Evolutionary conservation across 164 flowering plant genomes (phyloP).

Genomic region (Aristolochia californica): DNA sequence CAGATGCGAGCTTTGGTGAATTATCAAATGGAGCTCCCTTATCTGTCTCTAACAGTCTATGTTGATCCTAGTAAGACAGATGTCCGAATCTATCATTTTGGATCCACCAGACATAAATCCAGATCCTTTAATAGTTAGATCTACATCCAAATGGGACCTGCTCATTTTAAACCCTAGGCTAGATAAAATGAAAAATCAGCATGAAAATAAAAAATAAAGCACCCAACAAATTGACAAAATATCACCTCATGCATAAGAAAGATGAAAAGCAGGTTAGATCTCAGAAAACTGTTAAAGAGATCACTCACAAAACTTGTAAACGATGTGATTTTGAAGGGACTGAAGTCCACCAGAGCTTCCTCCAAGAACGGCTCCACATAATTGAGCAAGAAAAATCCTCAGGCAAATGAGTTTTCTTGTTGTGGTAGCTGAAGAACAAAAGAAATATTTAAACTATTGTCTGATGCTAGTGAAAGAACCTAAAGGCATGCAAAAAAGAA

Average conservation of each 20-base stretch:
- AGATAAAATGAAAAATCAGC: no score
- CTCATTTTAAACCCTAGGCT: no score
- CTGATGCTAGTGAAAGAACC: background rate
- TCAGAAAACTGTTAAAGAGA: background rate
- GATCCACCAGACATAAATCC: no score
- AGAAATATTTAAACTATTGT: background rate
- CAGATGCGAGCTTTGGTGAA: no score
- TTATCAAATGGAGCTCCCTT: no score
- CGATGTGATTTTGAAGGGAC: slow-evolving; percentile 52
- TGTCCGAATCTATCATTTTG: no score
- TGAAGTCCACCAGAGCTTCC: slow-evolving; percentile 60
- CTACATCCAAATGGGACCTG: no score
- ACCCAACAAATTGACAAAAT: background rate
- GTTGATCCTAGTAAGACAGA: no score
- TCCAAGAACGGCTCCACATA: slow-evolving; percentile 75
- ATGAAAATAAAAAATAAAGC: background rate
- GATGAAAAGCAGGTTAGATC: no score
- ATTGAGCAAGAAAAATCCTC: slow-evolving; percentile 97
- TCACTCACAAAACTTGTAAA: slow-evolving; percentile 63
- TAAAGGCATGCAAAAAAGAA: background rate
- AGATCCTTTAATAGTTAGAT: no score
- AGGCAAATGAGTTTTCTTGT: slow-evolving; percentile 87
- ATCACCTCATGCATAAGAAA: background rate
- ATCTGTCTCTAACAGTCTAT: no score
- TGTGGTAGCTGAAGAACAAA: slow-evolving; percentile 63